phyloP scores from a whole-genome alignment of 768 basidiomycete genomes.

The Lactifluus volemus region DNA sequence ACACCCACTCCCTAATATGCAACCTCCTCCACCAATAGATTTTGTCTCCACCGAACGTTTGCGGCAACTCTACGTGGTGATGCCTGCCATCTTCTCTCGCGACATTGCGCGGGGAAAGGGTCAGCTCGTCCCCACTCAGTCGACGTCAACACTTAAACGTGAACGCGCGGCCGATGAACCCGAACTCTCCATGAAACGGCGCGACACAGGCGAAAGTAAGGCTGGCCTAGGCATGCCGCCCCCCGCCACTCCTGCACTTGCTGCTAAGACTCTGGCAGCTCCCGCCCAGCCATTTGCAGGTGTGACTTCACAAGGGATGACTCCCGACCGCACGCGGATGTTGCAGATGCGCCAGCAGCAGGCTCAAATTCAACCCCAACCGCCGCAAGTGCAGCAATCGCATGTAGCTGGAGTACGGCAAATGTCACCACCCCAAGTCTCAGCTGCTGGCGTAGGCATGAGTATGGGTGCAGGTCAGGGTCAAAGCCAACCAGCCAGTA shows the following conservation, averaged over 20 bases:
- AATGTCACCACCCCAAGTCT: conserved; percentile 12
- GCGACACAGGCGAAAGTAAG: conserved; percentile 61
- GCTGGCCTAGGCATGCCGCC: conserved; percentile 27
- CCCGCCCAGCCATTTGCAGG: conserved; percentile 1
- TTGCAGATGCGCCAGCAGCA: conserved; percentile 15
- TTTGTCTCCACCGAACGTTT: conserved; percentile 49
- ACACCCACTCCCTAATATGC: conserved; percentile 49
- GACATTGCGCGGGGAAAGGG: conserved; percentile 25
- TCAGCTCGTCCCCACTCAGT: conserved; percentile 20
- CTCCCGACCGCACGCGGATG: conserved; percentile 5
- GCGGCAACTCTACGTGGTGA: conserved; percentile 51
- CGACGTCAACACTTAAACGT: conserved; percentile 44
- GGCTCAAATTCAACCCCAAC: conserved; percentile 7
- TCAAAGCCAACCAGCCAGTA: not conserved
- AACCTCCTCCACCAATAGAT: conserved; percentile 43
- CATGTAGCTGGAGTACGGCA: conserved; percentile 9
- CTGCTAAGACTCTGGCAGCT: conserved; percentile 2
- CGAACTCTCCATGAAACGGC: conserved; percentile 49
- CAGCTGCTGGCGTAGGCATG: not conserved
- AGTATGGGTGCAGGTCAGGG: not conserved
- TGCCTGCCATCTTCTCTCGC: conserved; percentile 54
- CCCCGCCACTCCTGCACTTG: conserved; percentile 5
- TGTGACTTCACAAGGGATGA: not conserved
- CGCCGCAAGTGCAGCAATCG: not conserved
- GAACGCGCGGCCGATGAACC: conserved; percentile 45